Conservation (phyloP, 495 filamentous ascomycete genomes). For the Aspergillus funiculosus region DNA sequence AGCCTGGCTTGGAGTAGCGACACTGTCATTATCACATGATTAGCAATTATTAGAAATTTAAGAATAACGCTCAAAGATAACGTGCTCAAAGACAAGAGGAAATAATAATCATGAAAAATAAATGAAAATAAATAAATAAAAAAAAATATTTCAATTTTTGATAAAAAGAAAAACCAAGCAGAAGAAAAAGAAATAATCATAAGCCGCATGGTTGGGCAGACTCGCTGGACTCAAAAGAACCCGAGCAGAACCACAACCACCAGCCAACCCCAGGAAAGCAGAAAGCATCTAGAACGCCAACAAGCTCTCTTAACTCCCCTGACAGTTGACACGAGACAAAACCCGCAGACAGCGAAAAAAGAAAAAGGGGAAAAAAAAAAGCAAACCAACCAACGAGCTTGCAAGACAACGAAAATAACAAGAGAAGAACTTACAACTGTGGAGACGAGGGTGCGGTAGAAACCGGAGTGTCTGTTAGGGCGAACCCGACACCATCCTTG, state of each 20-base stretch:
- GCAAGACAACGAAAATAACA: slow-evolving; percentile 17
- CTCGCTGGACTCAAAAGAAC: background rate
- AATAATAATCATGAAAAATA: slow-evolving; percentile 2
- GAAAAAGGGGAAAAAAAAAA: slow-evolving; percentile 3
- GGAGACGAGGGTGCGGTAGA: slow-evolving; percentile 66
- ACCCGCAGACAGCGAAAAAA: slow-evolving; percentile 2
- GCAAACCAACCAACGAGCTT: slow-evolving; percentile 16
- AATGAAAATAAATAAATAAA: background rate
- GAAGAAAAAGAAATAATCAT: no score
- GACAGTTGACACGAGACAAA: background rate
- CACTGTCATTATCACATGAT: slow-evolving; percentile 7
- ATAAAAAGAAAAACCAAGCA: background rate
- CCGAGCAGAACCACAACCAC: background rate
- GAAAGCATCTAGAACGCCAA: slow-evolving; percentile 13
- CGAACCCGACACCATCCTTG: slow-evolving; percentile 50
- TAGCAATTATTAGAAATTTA: background rate
- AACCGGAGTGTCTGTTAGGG: slow-evolving; percentile 62
- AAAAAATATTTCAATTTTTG: no score
- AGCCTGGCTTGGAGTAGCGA: slow-evolving; percentile 34
- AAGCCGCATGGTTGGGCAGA: no score
- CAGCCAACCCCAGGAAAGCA: slow-evolving; percentile 1
- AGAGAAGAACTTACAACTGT: slow-evolving; percentile 52
- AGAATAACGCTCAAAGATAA: background rate
- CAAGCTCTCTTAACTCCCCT: slow-evolving; percentile 6
- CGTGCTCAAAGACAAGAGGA: background rate